Evolutionary conservation across 2,329 filamentous ascomycete genomes (phyloP).

Genomic region (Aureobasidium sp.): DNA sequence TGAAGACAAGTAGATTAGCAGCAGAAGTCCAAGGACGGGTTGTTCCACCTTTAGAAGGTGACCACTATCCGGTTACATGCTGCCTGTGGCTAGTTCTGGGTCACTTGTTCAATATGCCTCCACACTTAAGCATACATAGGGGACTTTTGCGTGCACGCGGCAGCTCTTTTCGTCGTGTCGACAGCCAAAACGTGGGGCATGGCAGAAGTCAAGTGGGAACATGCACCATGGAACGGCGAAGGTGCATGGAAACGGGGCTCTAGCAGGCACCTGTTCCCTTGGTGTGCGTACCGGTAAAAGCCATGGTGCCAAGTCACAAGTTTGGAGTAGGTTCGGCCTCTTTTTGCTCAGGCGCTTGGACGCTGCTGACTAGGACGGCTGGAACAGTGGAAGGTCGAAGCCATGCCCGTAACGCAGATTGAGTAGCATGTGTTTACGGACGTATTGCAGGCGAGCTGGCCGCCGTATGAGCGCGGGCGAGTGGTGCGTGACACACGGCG

Average conservation of each 20-base stretch:
- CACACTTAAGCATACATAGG: background rate
- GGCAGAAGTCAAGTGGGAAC: slow-evolving; percentile 1
- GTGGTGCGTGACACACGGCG: slow-evolving; percentile 2
- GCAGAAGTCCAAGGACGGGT: background rate
- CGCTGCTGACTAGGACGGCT: slow-evolving; percentile 3
- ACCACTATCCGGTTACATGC: background rate
- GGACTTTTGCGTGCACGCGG: background rate
- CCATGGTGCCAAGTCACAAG: background rate
- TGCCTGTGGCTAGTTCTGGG: background rate
- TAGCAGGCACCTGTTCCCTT: background rate
- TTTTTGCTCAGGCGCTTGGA: background rate
- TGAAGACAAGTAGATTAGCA: background rate
- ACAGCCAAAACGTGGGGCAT: slow-evolving; percentile 2
- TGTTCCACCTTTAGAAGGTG: background rate
- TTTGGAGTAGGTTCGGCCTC: background rate
- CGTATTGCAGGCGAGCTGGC: background rate
- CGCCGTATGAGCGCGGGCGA: background rate
- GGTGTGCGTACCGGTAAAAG: background rate
- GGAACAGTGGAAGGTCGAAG: background rate
- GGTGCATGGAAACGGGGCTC: slow-evolving; percentile 1
- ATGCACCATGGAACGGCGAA: slow-evolving; percentile 2
- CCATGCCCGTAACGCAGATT: background rate
- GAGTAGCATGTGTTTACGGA: background rate
- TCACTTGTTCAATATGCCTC: background rate
- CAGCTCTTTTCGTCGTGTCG: background rate